A percentile compares a stretch with the other conserved stretches of the same genome.
Evolutionary conservation across 2,329 filamentous ascomycete species (phyloP).

Genomic region (Pseudogymnoascus sp.): DNA sequence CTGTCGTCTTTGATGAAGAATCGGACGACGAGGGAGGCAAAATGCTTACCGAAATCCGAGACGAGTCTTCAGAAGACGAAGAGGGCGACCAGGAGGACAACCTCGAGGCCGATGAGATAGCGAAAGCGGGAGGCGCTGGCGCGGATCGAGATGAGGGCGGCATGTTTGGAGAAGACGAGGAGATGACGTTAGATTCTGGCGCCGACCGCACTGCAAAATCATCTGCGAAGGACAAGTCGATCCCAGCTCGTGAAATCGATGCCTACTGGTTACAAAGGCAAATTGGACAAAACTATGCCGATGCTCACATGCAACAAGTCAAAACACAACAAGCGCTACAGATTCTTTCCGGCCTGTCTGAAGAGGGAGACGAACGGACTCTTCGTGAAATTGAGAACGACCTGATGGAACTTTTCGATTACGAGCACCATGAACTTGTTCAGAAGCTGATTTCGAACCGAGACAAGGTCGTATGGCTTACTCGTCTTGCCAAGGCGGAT

Average conservation of each 20-base stretch:
- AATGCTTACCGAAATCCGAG: slow-evolving; percentile 77
- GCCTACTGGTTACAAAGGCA: slow-evolving; percentile 95
- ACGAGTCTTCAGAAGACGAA: slow-evolving; percentile 78
- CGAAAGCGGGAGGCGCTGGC: slow-evolving; percentile 43
- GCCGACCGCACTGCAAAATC: slow-evolving; percentile 40
- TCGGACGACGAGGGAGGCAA: slow-evolving; percentile 75
- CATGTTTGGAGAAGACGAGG: slow-evolving; percentile 54
- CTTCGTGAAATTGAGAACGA: slow-evolving; percentile 96
- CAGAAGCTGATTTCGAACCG: slow-evolving; percentile 85
- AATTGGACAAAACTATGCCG: slow-evolving; percentile 78
- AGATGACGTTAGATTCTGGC: slow-evolving; percentile 75
- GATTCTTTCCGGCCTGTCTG: slow-evolving; percentile 69
- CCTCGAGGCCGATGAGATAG: slow-evolving; percentile 42
- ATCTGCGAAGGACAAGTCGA: slow-evolving; percentile 47
- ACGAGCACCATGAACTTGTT: slow-evolving; percentile 89
- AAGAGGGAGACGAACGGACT: slow-evolving; percentile 74
- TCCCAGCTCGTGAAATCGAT: slow-evolving; percentile 85
- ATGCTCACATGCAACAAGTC: slow-evolving; percentile 87
- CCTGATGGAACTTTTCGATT: slow-evolving; percentile 96
- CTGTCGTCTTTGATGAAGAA: slow-evolving; percentile 89
- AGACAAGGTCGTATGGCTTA: slow-evolving; percentile 94
- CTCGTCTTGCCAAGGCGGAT: slow-evolving; percentile 73
- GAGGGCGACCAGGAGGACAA: slow-evolving; percentile 56
- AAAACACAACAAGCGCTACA: slow-evolving; percentile 80
- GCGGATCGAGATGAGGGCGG: slow-evolving; percentile 43